phyloP scores from a whole-genome alignment of 768 basidiomycete species.

The Boletus sp. region DNA sequence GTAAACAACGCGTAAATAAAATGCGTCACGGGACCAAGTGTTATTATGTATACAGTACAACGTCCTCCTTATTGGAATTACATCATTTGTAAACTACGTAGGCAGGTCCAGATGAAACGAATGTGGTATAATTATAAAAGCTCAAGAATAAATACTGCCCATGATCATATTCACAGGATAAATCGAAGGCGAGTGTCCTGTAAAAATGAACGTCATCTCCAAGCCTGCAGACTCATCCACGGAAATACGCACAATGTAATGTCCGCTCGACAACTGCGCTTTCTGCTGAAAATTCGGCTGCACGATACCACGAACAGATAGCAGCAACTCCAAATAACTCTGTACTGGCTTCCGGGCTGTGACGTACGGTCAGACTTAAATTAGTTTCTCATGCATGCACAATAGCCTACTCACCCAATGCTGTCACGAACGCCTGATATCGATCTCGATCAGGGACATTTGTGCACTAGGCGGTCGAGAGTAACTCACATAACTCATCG shows the following conservation, averaged over 20 bases:
- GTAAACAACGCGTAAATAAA: conserved; percentile 35
- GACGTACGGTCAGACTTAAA: neutral
- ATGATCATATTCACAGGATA: conserved; percentile 21
- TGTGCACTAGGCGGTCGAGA: neutral
- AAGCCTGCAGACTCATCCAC: neutral
- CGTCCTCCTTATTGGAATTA: neutral
- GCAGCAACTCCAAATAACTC: conserved; percentile 63
- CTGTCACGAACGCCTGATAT: conserved; percentile 57
- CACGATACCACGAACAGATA: conserved; percentile 56
- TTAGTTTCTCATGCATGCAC: too few species aligned
- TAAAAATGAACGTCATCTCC: neutral
- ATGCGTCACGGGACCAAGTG: conserved; percentile 22
- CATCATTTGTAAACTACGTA: neutral
- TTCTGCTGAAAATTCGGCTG: conserved; percentile 64
- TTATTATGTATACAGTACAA: neutral
- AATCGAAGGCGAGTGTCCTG: conserved; percentile 32
- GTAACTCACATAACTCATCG: conserved; percentile 73
- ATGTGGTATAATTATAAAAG: too few species aligned
- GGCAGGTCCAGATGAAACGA: neutral
- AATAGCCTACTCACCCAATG: conserved; percentile 44
- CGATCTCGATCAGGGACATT: conserved; percentile 1
- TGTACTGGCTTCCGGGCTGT: conserved; percentile 52
- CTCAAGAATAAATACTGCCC: conserved; percentile 9
- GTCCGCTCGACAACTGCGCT: conserved; percentile 72
- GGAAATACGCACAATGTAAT: conserved; percentile 49